A percentile compares a stretch with the other conserved stretches of the same genome.
phyloP scores from a whole-genome alignment of 306 rosid genomes.

The Citrullus colocynthis region DNA sequence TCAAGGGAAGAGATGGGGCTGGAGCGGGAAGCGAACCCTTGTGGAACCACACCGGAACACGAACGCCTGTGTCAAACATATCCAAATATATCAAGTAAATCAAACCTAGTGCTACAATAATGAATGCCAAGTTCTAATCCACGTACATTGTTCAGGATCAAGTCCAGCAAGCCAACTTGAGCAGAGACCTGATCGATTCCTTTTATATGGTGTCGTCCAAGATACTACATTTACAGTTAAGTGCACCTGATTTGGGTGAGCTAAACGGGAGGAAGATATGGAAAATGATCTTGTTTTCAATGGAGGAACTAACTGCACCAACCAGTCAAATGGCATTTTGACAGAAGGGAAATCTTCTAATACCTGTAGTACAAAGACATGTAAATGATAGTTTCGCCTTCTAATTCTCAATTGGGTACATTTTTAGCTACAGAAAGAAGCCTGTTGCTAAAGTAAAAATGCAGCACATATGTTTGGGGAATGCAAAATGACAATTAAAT shows the following conservation, averaged over 20 bases:
- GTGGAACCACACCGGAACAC: conserved; percentile 62
- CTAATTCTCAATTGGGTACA: background rate
- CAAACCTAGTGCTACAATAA: background rate
- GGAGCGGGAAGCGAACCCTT: conserved; percentile 80
- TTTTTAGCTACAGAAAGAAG: background rate
- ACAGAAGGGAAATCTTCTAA: conserved; percentile 88
- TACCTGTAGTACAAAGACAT: conserved; percentile 26
- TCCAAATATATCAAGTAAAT: background rate
- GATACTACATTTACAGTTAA: conserved; percentile 68
- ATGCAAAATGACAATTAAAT: background rate
- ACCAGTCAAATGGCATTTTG: conserved; percentile 86
- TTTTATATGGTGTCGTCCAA: conserved; percentile 79
- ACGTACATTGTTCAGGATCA: conserved; percentile 53
- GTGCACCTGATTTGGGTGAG: conserved; percentile 69
- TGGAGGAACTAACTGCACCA: conserved; percentile 84
- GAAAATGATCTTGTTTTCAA: conserved; percentile 78
- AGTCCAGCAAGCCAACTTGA: conserved; percentile 75
- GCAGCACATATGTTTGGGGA: background rate
- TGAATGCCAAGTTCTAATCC: background rate
- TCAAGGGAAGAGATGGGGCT: conserved; percentile 61
- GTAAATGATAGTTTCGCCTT: background rate
- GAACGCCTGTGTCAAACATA: conserved; percentile 27
- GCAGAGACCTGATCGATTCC: conserved; percentile 64
- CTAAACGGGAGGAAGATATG: conserved; percentile 62
- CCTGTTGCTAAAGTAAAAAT: background rate